A percentile compares a stretch with the other conserved stretches of the same genome.
These are phyloP conservation scores for Coix lacrymajobi DNA, from an alignment of 176 grass and related monocot genomes.

Conservation along the genomic window DNA sequence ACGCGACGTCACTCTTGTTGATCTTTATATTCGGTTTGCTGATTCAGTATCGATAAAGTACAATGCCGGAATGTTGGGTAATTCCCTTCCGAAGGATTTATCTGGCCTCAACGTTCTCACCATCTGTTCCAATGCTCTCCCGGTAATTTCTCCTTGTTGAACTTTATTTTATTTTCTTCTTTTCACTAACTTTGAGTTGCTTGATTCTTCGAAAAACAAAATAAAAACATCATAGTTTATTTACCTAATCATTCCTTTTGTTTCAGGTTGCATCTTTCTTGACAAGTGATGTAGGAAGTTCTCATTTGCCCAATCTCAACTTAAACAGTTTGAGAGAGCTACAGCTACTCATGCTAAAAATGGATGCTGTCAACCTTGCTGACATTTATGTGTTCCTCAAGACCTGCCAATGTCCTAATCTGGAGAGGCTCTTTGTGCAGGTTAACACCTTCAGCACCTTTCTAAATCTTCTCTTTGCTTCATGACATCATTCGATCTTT, in stretches of 20 bases:
- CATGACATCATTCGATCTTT: no score
- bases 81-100: background rate
- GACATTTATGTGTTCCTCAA: slow-evolving; percentile 50
- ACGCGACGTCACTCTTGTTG: background rate
- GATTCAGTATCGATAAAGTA: background rate
- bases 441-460: background rate
- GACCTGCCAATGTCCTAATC: slow-evolving; percentile 27
- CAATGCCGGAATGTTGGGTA: background rate
- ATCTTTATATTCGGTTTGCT: background rate
- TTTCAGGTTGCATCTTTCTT: background rate
- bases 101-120: background rate
- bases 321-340: no score
- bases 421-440: slow-evolving; percentile 44
- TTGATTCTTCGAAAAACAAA: background rate
- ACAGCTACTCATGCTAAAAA: slow-evolving; percentile 53
- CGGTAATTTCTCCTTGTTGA: background rate
- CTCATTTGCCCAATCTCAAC: background rate
- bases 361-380: slow-evolving; percentile 35
- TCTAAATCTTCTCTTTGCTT: no score
- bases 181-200: background rate
- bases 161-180: background rate
- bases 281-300: background rate
- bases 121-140: background rate
- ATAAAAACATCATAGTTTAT: background rate
- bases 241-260: background rate